Conservation (phyloP, 305 asterid genomes). For the Striga hermonthica region DNA sequence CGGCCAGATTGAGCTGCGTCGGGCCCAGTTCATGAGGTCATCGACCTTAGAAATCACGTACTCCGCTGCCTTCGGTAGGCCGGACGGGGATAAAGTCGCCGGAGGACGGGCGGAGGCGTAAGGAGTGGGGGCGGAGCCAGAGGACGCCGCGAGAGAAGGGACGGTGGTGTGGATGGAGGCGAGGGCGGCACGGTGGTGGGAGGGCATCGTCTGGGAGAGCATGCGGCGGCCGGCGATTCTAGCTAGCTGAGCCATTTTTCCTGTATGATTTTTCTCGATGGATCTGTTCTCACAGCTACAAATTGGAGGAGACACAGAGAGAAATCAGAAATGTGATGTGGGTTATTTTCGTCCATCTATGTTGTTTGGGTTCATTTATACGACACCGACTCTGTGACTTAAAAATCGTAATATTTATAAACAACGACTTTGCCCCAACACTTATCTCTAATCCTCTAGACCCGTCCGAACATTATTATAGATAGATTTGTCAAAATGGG, state of each 20-base stretch:
- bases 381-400: too few species aligned
- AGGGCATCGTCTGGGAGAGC: constrained; percentile 47
- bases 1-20: constrained; percentile 94
- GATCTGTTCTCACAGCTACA: too few species aligned
- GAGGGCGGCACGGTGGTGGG: constrained; percentile 52
- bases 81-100: constrained; percentile 62
- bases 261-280: not conserved
- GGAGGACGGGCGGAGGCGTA: constrained; percentile 60
- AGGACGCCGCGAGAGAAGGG: constrained; percentile 50
- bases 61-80: constrained; percentile 77
- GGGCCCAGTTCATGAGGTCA: constrained; percentile 93
- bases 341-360: too few species aligned
- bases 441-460: too few species aligned
- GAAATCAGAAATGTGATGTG: too few species aligned
- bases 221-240: constrained; percentile 57
- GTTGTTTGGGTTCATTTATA: too few species aligned
- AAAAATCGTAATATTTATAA: too few species aligned
- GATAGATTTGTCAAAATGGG: too few species aligned
- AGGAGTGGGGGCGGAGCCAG: constrained; percentile 58
- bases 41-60: constrained; percentile 90
- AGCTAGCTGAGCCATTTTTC: constrained; percentile 66
- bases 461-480: too few species aligned
- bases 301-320: too few species aligned
- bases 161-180: constrained; percentile 75
- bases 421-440: too few species aligned